Conservation (phyloP, 768 basidiomycete genomes). For the Hygrocybe punicea region DNA sequence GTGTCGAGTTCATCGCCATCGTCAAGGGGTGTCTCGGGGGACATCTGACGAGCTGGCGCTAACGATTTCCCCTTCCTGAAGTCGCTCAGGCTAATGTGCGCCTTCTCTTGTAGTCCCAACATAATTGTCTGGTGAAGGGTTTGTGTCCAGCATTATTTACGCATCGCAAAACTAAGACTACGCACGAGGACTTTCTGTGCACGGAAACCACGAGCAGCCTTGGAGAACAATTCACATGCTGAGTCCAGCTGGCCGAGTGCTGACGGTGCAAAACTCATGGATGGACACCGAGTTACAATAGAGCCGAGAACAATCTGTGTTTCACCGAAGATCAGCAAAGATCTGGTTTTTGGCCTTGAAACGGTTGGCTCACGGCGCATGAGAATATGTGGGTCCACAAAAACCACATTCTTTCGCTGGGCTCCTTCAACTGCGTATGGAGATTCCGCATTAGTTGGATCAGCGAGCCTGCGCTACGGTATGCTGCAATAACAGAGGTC, state of each 20-base stretch:
- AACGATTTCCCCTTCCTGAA: slow-evolving; percentile 56
- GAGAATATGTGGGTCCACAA: slow-evolving; percentile 63
- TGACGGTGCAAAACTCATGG: slow-evolving; percentile 73
- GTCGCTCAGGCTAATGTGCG: slow-evolving; percentile 61
- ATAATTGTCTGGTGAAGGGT: slow-evolving; percentile 51
- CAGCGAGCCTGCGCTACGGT: slow-evolving; percentile 67
- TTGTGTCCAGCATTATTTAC: background rate
- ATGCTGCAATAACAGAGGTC: slow-evolving; percentile 70
- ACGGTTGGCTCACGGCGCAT: slow-evolving; percentile 49
- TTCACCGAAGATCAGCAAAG: background rate
- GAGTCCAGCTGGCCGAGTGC: slow-evolving; percentile 72
- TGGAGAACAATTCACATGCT: slow-evolving; percentile 70
- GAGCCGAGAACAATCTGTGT: slow-evolving; percentile 65
- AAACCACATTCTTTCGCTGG: slow-evolving; percentile 64
- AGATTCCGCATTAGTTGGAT: slow-evolving; percentile 69
- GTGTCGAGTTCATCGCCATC: slow-evolving; percentile 63
- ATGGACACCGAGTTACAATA: slow-evolving; percentile 74
- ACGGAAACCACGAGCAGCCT: slow-evolving; percentile 61
- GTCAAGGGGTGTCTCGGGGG: slow-evolving; percentile 43
- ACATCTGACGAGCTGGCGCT: slow-evolving; percentile 38
- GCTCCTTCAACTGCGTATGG: slow-evolving; percentile 59
- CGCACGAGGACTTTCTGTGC: slow-evolving; percentile 64
- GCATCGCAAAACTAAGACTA: background rate
- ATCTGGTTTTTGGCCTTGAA: slow-evolving; percentile 3
- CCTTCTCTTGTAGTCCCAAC: slow-evolving; percentile 60